A percentile compares a stretch with the other conserved stretches of the same genome.
phyloP scores from a whole-genome alignment of 2,329 filamentous ascomycete species.

The Chrysosporium queenslandicum region DNA sequence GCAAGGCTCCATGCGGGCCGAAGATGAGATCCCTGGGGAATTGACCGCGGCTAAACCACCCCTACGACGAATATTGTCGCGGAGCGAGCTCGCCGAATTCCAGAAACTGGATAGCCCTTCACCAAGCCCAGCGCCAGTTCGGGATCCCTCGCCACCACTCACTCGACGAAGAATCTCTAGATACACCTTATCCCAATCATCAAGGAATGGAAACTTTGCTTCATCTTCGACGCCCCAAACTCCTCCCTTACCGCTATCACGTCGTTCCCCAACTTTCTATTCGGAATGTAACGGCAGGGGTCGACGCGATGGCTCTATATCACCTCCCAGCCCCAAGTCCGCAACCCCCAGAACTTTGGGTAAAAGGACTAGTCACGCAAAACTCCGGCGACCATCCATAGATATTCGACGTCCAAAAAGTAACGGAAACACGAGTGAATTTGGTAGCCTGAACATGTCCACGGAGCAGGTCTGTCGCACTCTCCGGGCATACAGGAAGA shows the following conservation, averaged over 20 bases:
- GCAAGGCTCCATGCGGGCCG: conserved; percentile 23
- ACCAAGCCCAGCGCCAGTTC: conserved; percentile 33
- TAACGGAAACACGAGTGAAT: conserved; percentile 30
- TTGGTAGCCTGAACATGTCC: conserved; percentile 41
- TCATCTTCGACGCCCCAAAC: conserved; percentile 26
- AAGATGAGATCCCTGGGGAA: conserved; percentile 39
- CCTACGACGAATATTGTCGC: conserved; percentile 74
- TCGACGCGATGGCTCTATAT: conserved; percentile 28
- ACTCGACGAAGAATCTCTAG: conserved; percentile 48
- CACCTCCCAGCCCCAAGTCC: conserved; percentile 32
- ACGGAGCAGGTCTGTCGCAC: conserved; percentile 51
- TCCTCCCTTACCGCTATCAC: conserved; percentile 22
- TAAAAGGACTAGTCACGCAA: conserved; percentile 25
- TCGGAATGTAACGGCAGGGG: conserved; percentile 22
- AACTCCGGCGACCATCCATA: conserved; percentile 39
- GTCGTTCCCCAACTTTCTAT: conserved; percentile 25
- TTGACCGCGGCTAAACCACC: conserved; percentile 56
- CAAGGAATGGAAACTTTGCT: conserved; percentile 22
- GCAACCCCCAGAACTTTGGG: conserved; percentile 22
- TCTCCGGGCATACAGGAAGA: conserved; percentile 50
- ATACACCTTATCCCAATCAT: conserved; percentile 34
- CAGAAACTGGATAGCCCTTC: conserved; percentile 41
- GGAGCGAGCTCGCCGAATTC: conserved; percentile 76
- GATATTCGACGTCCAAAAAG: conserved; percentile 38
- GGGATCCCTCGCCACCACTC: conserved; percentile 41